Evolutionary conservation across 352 stramenopile genomes (phyloP), one percentile per base, ranked within the genome.

Genomic region (Globisporangium splendens): DNA sequence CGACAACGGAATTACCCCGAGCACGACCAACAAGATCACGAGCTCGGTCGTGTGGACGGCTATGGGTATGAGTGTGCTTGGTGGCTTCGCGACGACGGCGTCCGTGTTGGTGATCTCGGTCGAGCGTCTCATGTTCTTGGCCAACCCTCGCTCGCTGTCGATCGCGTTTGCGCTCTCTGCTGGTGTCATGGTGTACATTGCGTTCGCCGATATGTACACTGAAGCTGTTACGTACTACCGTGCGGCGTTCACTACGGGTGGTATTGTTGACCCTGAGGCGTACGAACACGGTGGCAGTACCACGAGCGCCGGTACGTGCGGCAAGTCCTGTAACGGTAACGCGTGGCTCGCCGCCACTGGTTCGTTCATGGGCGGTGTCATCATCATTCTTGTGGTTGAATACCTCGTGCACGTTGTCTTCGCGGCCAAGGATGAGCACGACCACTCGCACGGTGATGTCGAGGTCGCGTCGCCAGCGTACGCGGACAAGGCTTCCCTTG

Each of bases 171-270:
- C 79, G n/a, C 61, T 91, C 2, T 88, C 82, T 28, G 79, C 82
- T 5, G 82, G 82, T 46, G 82, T 89, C 60, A 91, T 89, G 79
- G 54, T 88, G 24, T 89, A 89, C 61, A 89, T 91, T 48, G 73
- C 77, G n/a, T 75, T 91, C 17, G 75, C 81, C 14, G 75, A 89
- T 64, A 49, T 91, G 44, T 86, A 76, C 53, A 67, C 70, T 0
- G 79, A 91, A 51, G 63, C 77, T 21, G 71, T 88, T 35, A 69
- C 70, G 35, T 86, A 69, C 59, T 89, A 82, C 67, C 73, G 66
- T 28, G 74, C 75, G 22, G 62, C 73, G 2, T 89, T 82, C 57
- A 86, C 79, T 1, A 71, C 74, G 31, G 74, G 74, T 24, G 82
- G 77, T 8, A 62, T 50, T 20, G 75, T 65, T 8, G 77, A 91